Conservation (phyloP, 2,329 filamentous ascomycete genomes). For the Decorospora gaudefroyi region DNA sequence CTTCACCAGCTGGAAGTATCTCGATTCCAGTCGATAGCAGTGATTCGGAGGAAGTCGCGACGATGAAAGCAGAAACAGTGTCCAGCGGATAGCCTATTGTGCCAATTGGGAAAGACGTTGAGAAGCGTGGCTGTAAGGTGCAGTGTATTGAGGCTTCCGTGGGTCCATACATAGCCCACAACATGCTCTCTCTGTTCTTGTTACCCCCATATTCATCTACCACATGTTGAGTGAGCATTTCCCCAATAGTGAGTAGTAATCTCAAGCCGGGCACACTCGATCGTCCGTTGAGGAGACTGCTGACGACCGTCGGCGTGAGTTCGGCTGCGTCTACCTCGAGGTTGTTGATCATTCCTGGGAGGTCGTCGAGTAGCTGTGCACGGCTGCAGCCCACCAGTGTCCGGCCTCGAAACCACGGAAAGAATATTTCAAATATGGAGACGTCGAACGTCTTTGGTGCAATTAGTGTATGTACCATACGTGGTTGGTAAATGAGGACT, state of each 20-base stretch:
- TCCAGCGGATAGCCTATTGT: conserved; percentile 79
- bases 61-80: conserved; percentile 77
- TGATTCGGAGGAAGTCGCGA: conserved; percentile 52
- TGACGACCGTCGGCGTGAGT: conserved; percentile 84
- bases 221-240: conserved; percentile 82
- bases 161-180: conserved; percentile 94
- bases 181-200: conserved; percentile 60
- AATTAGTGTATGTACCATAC: conserved; percentile 4
- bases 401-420: conserved; percentile 72
- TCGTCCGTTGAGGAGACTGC: conserved; percentile 72
- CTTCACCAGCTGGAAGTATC: conserved; percentile 66
- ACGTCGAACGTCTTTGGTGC: conserved; percentile 75
- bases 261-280: conserved; percentile 68
- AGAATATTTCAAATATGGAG: conserved; percentile 94
- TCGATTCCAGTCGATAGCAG: conserved; percentile 45
- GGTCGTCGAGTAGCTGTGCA: conserved; percentile 71
- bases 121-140: conserved; percentile 70
- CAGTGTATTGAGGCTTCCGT: conserved; percentile 93
- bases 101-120: conserved; percentile 60
- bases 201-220: conserved; percentile 76
- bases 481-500: not conserved
- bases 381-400: conserved; percentile 76
- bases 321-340: conserved; percentile 82
- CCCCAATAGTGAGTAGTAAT: conserved; percentile 82
- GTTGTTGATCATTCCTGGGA: conserved; percentile 66